phyloP scores from a whole-genome alignment of 805 yeast species.

The Ascoidea asiatica region DNA sequence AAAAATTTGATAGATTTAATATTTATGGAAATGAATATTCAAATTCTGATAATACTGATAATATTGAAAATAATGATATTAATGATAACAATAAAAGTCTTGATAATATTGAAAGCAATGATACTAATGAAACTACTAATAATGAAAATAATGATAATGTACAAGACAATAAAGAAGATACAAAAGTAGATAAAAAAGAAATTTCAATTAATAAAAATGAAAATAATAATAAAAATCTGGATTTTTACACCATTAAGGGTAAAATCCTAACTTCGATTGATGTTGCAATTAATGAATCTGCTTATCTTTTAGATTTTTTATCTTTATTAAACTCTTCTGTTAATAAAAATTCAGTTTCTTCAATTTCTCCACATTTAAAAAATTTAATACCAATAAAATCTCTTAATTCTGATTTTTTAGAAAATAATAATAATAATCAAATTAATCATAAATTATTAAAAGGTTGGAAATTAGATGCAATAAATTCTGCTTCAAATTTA shows the following conservation, averaged over 20 bases:
- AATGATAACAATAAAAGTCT: neutral
- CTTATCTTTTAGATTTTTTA: conserved; percentile 76
- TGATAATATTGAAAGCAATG: neutral
- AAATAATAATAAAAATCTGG: conserved; percentile 16
- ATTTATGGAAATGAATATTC: neutral
- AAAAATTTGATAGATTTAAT: neutral
- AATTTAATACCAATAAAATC: conserved; percentile 69
- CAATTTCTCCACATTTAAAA: conserved; percentile 76
- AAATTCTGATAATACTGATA: neutral
- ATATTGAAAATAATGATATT: neutral
- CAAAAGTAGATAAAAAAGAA: conserved; percentile 2
- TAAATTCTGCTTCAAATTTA: conserved; percentile 38
- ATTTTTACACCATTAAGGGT: conserved; percentile 35
- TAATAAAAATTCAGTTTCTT: conserved; percentile 75
- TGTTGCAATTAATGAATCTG: conserved; percentile 76
- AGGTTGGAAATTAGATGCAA: conserved; percentile 79
- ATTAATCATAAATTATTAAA: conserved; percentile 30
- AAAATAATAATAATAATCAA: neutral
- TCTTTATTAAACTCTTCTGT: conserved; percentile 69
- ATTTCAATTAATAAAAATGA: conserved; percentile 12
- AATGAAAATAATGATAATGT: conserved; percentile 3
- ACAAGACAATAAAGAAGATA: conserved; percentile 7
- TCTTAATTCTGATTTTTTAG: conserved; percentile 32
- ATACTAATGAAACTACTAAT: neutral
- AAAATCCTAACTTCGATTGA: conserved; percentile 39